These are phyloP conservation scores for Ballota nigra DNA, from an alignment of 257 asterid genomes.

Conservation along the genomic window DNA sequence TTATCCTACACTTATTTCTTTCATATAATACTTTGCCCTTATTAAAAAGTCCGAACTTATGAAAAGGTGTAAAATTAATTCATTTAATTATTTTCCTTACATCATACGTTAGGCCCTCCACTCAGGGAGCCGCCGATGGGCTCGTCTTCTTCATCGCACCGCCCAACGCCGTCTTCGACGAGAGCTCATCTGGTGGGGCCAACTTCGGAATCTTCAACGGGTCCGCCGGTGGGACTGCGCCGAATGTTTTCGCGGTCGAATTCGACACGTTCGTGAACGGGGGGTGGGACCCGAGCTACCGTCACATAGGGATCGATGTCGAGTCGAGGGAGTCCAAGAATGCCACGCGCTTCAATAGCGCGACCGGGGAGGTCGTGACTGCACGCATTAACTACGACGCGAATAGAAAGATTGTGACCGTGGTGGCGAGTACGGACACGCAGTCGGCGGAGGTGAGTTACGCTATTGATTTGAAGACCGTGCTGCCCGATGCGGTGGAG, in stretches of 20 bases:
- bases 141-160: constrained; percentile 13
- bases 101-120: no score
- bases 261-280: no score
- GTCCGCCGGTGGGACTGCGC: background rate
- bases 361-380: background rate
- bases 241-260: background rate
- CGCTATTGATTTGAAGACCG: background rate
- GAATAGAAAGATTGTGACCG: background rate
- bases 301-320: background rate
- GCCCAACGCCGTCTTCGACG: background rate
- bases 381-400: background rate
- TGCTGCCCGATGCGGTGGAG: background rate
- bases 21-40: no score
- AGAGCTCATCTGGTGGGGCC: background rate
- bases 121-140: background rate
- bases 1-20: no score
- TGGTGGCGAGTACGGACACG: background rate
- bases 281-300: background rate
- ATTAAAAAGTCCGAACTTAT: no score
- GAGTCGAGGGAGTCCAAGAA: background rate
- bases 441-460: background rate
- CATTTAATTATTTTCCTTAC: no score
- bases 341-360: background rate
- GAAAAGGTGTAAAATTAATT: no score
- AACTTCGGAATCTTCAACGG: background rate